phyloP scores from a whole-genome alignment of 257 asterid species.

The Verbena officinalis region DNA sequence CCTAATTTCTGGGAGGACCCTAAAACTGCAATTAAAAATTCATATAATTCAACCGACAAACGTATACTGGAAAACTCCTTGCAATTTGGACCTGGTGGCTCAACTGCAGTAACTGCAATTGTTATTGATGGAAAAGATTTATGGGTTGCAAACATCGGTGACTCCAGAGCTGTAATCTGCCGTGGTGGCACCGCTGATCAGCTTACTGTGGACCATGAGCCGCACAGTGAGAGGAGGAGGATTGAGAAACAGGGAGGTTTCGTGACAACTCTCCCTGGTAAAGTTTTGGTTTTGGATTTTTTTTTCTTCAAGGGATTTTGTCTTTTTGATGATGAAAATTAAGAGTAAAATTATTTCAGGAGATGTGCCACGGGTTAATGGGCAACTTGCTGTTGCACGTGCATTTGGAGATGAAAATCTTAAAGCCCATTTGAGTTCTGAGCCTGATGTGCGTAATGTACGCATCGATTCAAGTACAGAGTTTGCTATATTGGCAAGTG shows the following conservation, averaged over 20 bases:
- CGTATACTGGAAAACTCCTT: slow-evolving; percentile 62
- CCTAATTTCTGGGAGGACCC: slow-evolving; percentile 78
- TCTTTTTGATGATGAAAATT: slow-evolving; percentile 33
- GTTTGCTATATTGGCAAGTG: slow-evolving; percentile 79
- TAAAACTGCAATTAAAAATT: slow-evolving; percentile 56
- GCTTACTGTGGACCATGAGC: slow-evolving; percentile 84
- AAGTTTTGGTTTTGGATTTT: not conserved
- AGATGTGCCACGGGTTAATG: slow-evolving; percentile 86
- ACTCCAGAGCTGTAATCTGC: slow-evolving; percentile 79
- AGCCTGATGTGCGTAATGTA: slow-evolving; percentile 63
- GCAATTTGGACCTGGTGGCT: slow-evolving; percentile 87
- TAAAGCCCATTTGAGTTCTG: slow-evolving; percentile 79
- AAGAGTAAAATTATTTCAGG: slow-evolving; percentile 44
- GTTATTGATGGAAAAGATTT: slow-evolving; percentile 74
- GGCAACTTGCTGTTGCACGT: slow-evolving; percentile 86
- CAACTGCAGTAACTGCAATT: slow-evolving; percentile 84
- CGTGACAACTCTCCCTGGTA: slow-evolving; percentile 78
- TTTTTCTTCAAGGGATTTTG: slow-evolving; percentile 16
- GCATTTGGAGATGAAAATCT: slow-evolving; percentile 87
- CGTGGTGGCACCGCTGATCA: slow-evolving; percentile 57
- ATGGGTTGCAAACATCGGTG: slow-evolving; percentile 85
- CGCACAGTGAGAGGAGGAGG: slow-evolving; percentile 60
- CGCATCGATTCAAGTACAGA: slow-evolving; percentile 52
- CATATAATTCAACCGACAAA: slow-evolving; percentile 60
- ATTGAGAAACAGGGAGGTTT: slow-evolving; percentile 80